Conservation (phyloP, 495 filamentous ascomycete species). For the Aspergillus conjunctus region DNA sequence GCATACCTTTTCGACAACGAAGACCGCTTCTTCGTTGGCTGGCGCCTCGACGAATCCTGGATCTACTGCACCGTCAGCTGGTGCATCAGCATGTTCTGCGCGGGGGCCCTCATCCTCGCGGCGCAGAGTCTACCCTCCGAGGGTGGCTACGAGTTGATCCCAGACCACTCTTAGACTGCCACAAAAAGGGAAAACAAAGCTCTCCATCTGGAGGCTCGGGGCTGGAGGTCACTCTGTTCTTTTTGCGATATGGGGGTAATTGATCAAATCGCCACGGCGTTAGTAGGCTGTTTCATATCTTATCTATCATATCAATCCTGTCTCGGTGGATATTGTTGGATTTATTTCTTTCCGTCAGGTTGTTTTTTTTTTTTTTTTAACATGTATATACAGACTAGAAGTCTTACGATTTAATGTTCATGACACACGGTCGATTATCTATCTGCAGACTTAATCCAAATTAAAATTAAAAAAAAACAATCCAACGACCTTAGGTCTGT, state of each 20-base stretch:
- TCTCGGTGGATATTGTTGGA: neutral
- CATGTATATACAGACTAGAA: constrained; percentile 21
- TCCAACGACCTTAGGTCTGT: neutral
- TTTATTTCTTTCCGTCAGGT: neutral
- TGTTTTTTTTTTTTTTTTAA: neutral
- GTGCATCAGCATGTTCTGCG: constrained; percentile 62
- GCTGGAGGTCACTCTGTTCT: neutral
- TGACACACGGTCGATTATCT: neutral
- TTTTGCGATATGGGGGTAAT: neutral
- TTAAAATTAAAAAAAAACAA: neutral
- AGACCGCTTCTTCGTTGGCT: constrained; percentile 82
- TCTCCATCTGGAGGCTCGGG: neutral
- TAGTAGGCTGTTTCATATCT: constrained; percentile 1
- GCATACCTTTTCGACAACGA: constrained; percentile 84
- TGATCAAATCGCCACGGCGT: neutral
- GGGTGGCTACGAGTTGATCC: constrained; percentile 82
- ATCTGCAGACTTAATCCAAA: neutral
- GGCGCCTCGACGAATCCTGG: constrained; percentile 78
- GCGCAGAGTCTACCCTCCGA: constrained; percentile 72
- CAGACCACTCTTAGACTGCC: constrained; percentile 35
- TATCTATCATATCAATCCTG: neutral
- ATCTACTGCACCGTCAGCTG: constrained; percentile 76
- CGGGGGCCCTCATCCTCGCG: constrained; percentile 61
- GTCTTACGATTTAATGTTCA: constrained; percentile 16
- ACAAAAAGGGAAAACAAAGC: neutral